These are phyloP conservation scores for Keqinozyma sinolaborantium DNA, from an alignment of 1,139 yeast genomes.

Conservation along the genomic window DNA sequence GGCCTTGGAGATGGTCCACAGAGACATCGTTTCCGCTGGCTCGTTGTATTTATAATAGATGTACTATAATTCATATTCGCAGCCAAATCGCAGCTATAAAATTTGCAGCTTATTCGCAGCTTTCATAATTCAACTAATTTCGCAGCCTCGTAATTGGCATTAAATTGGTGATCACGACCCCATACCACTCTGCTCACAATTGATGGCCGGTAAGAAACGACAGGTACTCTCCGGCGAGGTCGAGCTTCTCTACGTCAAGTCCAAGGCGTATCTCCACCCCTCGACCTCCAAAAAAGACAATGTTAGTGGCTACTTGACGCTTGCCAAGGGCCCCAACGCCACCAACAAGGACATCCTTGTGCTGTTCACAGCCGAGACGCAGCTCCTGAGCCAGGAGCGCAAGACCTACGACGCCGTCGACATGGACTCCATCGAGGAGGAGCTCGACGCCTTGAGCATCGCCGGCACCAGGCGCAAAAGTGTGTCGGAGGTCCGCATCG, in stretches of 20 bases:
- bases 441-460: constrained; percentile 16
- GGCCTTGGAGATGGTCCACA: constrained; percentile 79
- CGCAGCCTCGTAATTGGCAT: no score
- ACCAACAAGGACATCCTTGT: constrained; percentile 57
- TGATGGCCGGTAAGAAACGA: constrained; percentile 4
- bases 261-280: constrained; percentile 82
- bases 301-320: constrained; percentile 68
- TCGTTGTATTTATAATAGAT: constrained; percentile 64
- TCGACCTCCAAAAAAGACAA: constrained; percentile 71
- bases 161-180: no score
- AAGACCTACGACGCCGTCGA: constrained; percentile 53
- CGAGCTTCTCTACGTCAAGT: constrained; percentile 51
- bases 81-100: background rate
- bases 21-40: constrained; percentile 96
- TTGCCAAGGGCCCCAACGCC: constrained; percentile 54
- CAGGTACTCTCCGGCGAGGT: constrained; percentile 21
- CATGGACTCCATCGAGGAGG: constrained; percentile 25
- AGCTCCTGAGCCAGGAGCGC: constrained; percentile 45
- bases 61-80: background rate
- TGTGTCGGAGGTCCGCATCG: constrained; percentile 10
- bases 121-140: no score
- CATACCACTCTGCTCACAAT: no score
- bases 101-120: no score
- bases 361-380: constrained; percentile 74
- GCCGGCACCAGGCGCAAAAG: constrained; percentile 11